These are phyloP conservation scores for Solanum etuberosum DNA, from an alignment of 257 asterid species.

Conservation along the genomic window DNA sequence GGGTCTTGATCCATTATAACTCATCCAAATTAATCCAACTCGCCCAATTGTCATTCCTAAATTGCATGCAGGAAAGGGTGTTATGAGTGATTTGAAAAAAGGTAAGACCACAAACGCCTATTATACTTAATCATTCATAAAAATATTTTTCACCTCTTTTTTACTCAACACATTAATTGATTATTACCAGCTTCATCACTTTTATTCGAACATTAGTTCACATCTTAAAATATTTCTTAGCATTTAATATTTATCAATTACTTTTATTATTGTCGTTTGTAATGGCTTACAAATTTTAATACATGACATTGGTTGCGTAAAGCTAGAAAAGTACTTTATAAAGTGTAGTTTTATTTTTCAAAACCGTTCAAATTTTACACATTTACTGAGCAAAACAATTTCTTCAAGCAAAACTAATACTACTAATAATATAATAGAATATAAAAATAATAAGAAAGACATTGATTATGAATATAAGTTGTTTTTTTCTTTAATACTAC, in stretches of 20 bases:
- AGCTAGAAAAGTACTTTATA: background rate
- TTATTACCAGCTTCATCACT: background rate
- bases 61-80: too few relatives aligned
- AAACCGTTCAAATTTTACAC: background rate
- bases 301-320: background rate
- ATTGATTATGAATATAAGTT: background rate
- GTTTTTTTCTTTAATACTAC: background rate
- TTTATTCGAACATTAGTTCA: background rate
- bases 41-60: too few relatives aligned
- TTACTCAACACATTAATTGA: background rate
- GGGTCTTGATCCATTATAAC: too few relatives aligned
- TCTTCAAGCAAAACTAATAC: background rate
- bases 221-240: background rate
- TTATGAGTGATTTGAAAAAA: too few relatives aligned
- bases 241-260: background rate
- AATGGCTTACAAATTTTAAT: too few relatives aligned
- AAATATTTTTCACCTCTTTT: background rate
- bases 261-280: background rate
- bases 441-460: background rate
- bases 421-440: background rate
- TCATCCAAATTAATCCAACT: too few relatives aligned
- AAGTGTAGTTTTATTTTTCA: background rate
- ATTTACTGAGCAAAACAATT: background rate
- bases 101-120: too few relatives aligned
- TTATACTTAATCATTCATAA: background rate